These are phyloP conservation scores for Aspergillus glaucus DNA, from an alignment of 2,329 filamentous ascomycete genomes.

Conservation along the genomic window DNA sequence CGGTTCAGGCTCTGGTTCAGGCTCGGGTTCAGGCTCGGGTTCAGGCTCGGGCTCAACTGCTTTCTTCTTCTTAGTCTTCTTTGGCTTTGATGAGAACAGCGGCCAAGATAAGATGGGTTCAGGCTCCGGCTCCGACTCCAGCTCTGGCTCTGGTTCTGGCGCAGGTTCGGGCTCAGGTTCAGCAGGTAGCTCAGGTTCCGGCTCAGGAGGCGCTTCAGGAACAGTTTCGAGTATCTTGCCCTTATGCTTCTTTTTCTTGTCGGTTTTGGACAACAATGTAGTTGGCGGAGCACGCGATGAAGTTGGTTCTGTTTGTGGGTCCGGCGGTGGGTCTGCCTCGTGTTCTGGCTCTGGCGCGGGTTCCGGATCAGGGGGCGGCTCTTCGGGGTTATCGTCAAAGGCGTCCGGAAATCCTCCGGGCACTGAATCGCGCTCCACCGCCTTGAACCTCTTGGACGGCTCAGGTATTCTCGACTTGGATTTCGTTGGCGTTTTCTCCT, in stretches of 20 bases:
- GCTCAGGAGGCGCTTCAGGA: conserved; percentile 4
- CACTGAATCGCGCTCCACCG: conserved; percentile 36
- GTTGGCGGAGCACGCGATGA: too few species aligned
- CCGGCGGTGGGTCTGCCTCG: conserved; percentile 16
- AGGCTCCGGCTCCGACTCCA: conserved; percentile 18
- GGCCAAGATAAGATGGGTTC: conserved; percentile 1
- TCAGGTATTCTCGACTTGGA: conserved; percentile 13
- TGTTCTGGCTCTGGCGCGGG: conserved; percentile 31
- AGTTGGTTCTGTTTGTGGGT: conserved; percentile 18
- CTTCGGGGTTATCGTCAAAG: conserved; percentile 40
- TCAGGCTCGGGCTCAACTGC: background rate
- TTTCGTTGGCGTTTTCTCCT: conserved; percentile 25
- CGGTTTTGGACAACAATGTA: background rate
- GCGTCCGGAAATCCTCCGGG: conserved; percentile 55
- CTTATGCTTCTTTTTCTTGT: background rate
- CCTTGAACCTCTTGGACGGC: conserved; percentile 29
- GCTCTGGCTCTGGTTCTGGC: conserved; percentile 23
- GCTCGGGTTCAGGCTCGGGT: background rate
- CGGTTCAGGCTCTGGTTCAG: background rate
- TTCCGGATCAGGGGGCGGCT: conserved; percentile 15
- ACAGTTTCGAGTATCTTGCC: background rate
- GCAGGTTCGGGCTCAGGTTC: conserved; percentile 23
- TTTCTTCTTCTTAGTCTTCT: background rate
- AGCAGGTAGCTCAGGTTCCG: conserved; percentile 23
- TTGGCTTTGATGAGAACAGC: background rate